Evolutionary conservation across 2,329 filamentous ascomycete species (phyloP), one percentile per base, ranked within the genome.

Genomic region (Colletotrichum horii): DNA sequence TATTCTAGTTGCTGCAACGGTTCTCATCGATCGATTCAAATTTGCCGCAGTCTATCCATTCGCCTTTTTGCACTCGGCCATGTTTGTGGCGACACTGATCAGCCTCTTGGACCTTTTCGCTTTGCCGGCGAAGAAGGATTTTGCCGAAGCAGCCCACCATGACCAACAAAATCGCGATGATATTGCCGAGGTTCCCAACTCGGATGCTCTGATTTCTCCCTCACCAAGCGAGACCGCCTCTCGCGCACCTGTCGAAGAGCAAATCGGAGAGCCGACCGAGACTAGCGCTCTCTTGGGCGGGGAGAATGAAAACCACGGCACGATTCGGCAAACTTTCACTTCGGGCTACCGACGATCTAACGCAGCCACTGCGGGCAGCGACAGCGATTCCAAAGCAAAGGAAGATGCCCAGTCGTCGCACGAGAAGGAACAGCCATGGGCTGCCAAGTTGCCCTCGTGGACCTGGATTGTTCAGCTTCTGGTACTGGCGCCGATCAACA

Each of bases 381-480:
- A 64, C 24, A 48, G 30, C 4, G 48, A 77, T 66, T 83, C 80
- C 56, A 83, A 81, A 80, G 84, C 84, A 9, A 80, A 78, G 71
- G 77, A 78, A 77, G 76, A 77, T 38, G 73, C 72, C 3, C 79
- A 85, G 70, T 52, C 43, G n/a, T 85, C 88, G 1, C 96, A 93
- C 81, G 90, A 91, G 15, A 87, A 91, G 69, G 97, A 98, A 82
- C 97, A 98, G 83, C 86, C 90, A 16, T 99, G 97, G 97, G 98
- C 95, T 67, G 90, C 90, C 6, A 89, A 89, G 48, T 86, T 98
- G 70, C 95, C 95, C 2, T 91, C 90, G 60, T 98, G 94, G 94
- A 93, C 94, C 22, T 99, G 97, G 97, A 84, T 97, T 56, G 79
- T 98, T 22, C 96, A 99, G 80, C 93, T 98, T 78, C 86, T 98